phyloP scores from a whole-genome alignment of 169 alveolate genomes.

The Condylostoma magnum region DNA sequence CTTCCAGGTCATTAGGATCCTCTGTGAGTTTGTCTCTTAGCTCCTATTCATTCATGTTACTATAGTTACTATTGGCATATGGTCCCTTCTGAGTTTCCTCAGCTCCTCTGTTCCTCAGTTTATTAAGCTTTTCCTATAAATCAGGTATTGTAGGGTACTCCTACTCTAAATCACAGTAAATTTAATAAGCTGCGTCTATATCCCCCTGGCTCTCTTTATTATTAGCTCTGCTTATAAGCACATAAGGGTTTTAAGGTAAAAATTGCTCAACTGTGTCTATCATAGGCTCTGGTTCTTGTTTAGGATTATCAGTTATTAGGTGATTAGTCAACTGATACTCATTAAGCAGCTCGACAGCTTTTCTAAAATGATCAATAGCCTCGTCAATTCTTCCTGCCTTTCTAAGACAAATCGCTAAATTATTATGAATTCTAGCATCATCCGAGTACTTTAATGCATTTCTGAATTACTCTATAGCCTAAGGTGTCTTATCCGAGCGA shows the following conservation, averaged over 20 bases:
- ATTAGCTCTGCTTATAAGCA: conserved; percentile 53
- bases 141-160: neutral
- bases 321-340: conserved; percentile 51
- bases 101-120: conserved; percentile 11
- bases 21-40: conserved; percentile 36
- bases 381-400: conserved; percentile 57
- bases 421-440: conserved; percentile 55
- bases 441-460: conserved; percentile 58
- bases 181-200: conserved; percentile 41
- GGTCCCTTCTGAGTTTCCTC: conserved; percentile 3
- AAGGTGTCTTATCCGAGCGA: conserved; percentile 40
- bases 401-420: conserved; percentile 56
- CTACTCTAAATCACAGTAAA: conserved; percentile 31
- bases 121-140: conserved; percentile 12
- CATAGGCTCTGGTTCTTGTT: no score
- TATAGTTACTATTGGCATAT: conserved; percentile 17
- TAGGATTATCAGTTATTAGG: conserved; percentile 47
- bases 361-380: conserved; percentile 51
- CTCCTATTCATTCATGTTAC: conserved; percentile 9
- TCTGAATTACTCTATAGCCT: conserved; percentile 49
- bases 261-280: no score
- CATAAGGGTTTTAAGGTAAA: conserved; percentile 47
- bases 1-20: conserved; percentile 38
- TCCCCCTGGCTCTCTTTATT: conserved; percentile 49
- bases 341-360: conserved; percentile 65